Base-by-base conservation (phyloP, 352 stramenopile species). In the Phytophthora citricola region DNA sequence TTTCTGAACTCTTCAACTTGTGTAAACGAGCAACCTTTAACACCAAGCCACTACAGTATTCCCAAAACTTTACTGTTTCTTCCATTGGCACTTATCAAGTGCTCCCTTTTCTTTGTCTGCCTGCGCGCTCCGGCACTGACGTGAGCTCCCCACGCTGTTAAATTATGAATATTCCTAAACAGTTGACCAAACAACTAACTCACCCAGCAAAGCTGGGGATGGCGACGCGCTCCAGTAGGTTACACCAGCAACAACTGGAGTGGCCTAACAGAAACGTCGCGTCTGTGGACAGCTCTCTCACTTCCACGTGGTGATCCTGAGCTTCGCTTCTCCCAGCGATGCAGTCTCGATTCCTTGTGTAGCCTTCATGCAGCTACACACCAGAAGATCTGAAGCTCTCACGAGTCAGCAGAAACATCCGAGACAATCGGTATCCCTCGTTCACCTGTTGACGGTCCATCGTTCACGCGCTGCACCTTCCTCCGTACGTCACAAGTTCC, bases 111-210 rank as follows among this genome's bases (percentile, higher is more conserved):
- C 17, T n/a, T 20, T 31, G 38, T 34, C 4, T 65, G 57, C 20
- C n/a, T 63, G 31, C 32, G 15, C 40, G 39, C 34, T 45, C 31
- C 49, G 47, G 26, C 51, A 48, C 22, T 58, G 49, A 24, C 32
- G 36, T 55, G 48, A 47, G 50, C 58, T 45, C 29, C 6, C 36
- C 39, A 45, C 17, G 50, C 58, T 39, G 29, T 73, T 73, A 73
- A 73, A 69, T 73, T 64, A 73, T 57, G 31, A 63, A 68, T 68
- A 55, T 38, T 66, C 38, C 49, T 69, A 63, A 68, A 63, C 54
- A 26, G 22, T 59, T 48, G 43, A 56, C 59, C 50, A 46, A 57
- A 49, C 36, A 67, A 50, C 51, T 62, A 63, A 68, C 53, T 59
- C 26, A 53, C n/a, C 45, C 45, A 57, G 39, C 26, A 41, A 34